Conservation (phyloP, 305 asterid genomes). For the Rubia peregrina region DNA sequence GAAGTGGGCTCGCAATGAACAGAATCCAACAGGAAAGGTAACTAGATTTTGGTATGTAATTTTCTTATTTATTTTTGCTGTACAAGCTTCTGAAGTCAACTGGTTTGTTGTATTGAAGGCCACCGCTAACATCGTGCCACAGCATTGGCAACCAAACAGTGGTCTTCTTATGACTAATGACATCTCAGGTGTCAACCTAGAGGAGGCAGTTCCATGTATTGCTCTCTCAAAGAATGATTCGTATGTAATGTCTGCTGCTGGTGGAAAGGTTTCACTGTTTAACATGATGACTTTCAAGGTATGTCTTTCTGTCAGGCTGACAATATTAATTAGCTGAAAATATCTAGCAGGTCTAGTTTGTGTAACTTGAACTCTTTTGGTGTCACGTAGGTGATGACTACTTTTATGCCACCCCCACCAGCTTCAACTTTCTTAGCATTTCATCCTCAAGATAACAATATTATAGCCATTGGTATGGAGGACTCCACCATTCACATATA, state of each 20-base stretch:
- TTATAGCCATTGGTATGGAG: constrained; percentile 41
- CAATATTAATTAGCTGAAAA: neutral
- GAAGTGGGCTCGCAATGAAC: constrained; percentile 34
- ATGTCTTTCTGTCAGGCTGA: neutral
- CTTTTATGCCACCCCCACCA: constrained; percentile 36
- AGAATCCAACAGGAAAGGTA: constrained; percentile 33
- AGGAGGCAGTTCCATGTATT: constrained; percentile 34
- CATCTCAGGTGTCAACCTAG: constrained; percentile 29
- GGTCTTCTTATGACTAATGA: constrained; percentile 35
- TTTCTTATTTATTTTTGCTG: neutral
- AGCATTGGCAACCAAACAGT: constrained; percentile 39
- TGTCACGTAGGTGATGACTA: constrained; percentile 30
- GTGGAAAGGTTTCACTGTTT: constrained; percentile 34
- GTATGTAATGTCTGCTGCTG: constrained; percentile 37
- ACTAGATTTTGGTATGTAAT: neutral
- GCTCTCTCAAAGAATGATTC: constrained; percentile 37
- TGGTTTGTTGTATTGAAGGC: constrained; percentile 20
- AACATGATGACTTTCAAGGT: constrained; percentile 41
- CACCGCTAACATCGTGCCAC: constrained; percentile 30
- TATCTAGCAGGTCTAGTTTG: neutral
- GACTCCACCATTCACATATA: constrained; percentile 37
- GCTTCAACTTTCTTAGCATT: constrained; percentile 39
- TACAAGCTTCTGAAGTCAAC: constrained; percentile 15
- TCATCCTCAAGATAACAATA: constrained; percentile 40
- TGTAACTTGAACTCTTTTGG: neutral